Evolutionary conservation across 2,329 filamentous ascomycete species (phyloP).

Genomic region (Alternaria hordeiaustralica): DNA sequence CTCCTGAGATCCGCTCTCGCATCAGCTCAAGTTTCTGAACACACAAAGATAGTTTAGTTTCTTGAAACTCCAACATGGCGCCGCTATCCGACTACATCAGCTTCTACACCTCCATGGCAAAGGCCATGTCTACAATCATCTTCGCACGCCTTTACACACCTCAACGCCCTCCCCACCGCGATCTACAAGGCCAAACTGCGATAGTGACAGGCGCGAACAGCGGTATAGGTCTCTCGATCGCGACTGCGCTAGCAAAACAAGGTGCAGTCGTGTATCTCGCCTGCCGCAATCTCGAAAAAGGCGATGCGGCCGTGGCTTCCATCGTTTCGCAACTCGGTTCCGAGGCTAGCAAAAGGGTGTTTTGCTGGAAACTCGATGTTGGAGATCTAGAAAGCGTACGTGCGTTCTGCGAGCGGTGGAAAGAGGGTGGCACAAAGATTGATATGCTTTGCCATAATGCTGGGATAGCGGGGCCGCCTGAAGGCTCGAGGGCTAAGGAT

Average conservation of each 20-base stretch:
- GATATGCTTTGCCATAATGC: slow-evolving; percentile 28
- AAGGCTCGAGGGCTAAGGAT: not conserved
- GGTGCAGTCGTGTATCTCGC: slow-evolving; percentile 21
- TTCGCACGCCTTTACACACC: slow-evolving; percentile 20
- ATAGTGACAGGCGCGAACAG: slow-evolving; percentile 60
- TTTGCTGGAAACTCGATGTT: slow-evolving; percentile 16
- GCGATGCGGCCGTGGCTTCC: slow-evolving; percentile 12
- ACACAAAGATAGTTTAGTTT: too few species aligned
- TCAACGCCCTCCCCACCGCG: slow-evolving; percentile 8
- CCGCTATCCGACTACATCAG: not conserved
- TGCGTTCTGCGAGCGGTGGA: slow-evolving; percentile 19
- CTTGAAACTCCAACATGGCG: slow-evolving; percentile 8
- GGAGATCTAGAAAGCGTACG: slow-evolving; percentile 18
- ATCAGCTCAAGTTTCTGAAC: too few species aligned
- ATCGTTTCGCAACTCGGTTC: slow-evolving; percentile 4
- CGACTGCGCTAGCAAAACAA: slow-evolving; percentile 16
- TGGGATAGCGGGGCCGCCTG: slow-evolving; percentile 12
- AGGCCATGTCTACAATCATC: slow-evolving; percentile 4
- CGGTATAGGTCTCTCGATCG: slow-evolving; percentile 54
- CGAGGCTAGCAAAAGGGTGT: slow-evolving; percentile 1
- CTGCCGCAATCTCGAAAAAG: slow-evolving; percentile 21
- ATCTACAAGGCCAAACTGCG: slow-evolving; percentile 54
- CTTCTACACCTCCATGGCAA: slow-evolving; percentile 15
- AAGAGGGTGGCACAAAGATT: slow-evolving; percentile 6
- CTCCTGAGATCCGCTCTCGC: not conserved